Base-by-base conservation (phyloP, 257 asterid species). In the Solanum habrochaites region DNA sequence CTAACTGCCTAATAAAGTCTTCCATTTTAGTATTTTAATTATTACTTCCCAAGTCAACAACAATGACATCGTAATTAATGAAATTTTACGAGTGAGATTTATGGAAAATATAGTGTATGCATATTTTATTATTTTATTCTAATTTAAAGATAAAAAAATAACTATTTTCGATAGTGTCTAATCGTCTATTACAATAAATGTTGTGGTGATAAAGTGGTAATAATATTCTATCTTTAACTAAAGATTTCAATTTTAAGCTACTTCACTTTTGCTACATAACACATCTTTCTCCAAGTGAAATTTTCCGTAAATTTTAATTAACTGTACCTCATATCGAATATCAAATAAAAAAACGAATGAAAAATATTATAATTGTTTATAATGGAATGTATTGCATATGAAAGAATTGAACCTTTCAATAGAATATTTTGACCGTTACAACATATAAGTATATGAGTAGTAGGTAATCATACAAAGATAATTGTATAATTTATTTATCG, bases 341-440 rank as follows among this genome's bases (percentile, higher is more conserved):
- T 27, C 0, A 5, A 27, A 0, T 3, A 4, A 0, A 6, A 66
- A 25, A 11, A 2, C 0, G 2, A 1, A 0, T 1, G 8, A 15
- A 56, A 56, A 3, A 60, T 8, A 23, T n/a, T 21, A 10, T 23
- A 8, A 7, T 29, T 69, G n/a, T 25, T 11, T n/a, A 15, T n/a
- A 14, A 27, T 43, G 62, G 25, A 52, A 4, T 45, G 8, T 78
- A 45, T 47, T 9, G 43, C 67, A 80, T 27, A 80, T 80, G 66
- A 49, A 20, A 14, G 67, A 80, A 16, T 80, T 80, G 85, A 47
- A 47, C 43, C 43, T 27, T 75, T 47, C 85, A 80, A 49, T 29
- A 29, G 69, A 11, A 47, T 47, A 29, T 47, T 80, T 80, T 80
- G 85, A 80, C 60, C 58, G 58, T 49, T 20, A 80, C 42, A 27